Conservation (phyloP, 2,329 filamentous ascomycete species). For the Apiospora hydei region DNA sequence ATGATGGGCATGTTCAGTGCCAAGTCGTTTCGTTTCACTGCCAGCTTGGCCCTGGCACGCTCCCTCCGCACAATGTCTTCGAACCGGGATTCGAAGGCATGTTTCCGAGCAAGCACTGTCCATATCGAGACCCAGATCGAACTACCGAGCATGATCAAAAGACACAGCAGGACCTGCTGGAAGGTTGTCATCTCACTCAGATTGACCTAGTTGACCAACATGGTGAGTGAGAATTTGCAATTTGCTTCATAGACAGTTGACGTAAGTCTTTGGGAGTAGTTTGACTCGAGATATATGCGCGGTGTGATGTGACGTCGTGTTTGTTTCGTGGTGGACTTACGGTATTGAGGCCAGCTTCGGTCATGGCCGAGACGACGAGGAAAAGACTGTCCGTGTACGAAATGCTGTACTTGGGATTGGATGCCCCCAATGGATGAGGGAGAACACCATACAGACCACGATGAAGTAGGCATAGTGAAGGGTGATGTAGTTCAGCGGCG, state of each 20-base stretch:
- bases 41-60: slow-evolving; percentile 40
- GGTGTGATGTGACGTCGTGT: not conserved
- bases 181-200: slow-evolving; percentile 69
- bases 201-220: slow-evolving; percentile 50
- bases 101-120: slow-evolving; percentile 66
- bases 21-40: slow-evolving; percentile 21
- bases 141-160: slow-evolving; percentile 71
- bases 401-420: slow-evolving; percentile 58
- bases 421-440: slow-evolving; percentile 68
- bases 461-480: slow-evolving; percentile 75
- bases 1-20: slow-evolving; percentile 25
- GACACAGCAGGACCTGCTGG: slow-evolving; percentile 71
- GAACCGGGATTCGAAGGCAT: slow-evolving; percentile 69
- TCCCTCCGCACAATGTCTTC: slow-evolving; percentile 56
- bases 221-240: not conserved
- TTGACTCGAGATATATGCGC: not conserved
- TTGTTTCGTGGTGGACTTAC: slow-evolving; percentile 5
- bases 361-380: slow-evolving; percentile 71
- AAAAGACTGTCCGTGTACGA: slow-evolving; percentile 72
- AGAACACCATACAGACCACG: slow-evolving; percentile 58
- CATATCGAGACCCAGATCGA: slow-evolving; percentile 72
- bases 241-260: not conserved
- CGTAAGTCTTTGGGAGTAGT: not conserved
- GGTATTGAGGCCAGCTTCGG: slow-evolving; percentile 72
- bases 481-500: slow-evolving; percentile 66